phyloP scores from a whole-genome alignment of 306 rosid species.

The apple (Malus domestica) region ASM211411v1 NC_041793.1:2309501-2310000 shows the following conservation, averaged over 20 bases:
- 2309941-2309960: constrained; percentile 38
- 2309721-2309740: constrained; percentile 1
- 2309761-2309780: constrained; percentile 21
- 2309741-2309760: constrained; percentile 32
- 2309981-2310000: constrained; percentile 22
- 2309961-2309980: constrained; percentile 2
- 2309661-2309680: constrained; percentile 13
- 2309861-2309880: constrained; percentile 58
- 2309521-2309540: constrained; percentile 7
- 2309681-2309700: constrained; percentile 9
- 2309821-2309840: background rate
- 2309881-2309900: constrained; percentile 27
- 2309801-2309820: constrained; percentile 27
- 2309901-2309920: constrained; percentile 10
- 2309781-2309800: constrained; percentile 19
- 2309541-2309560: constrained; percentile 21
- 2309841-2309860: background rate
- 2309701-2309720: constrained; percentile 19
- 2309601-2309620: background rate
- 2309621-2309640: constrained; percentile 23
- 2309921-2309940: constrained; percentile 21
- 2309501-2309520: constrained; percentile 2
- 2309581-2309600: constrained; percentile 5
- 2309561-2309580: constrained; percentile 20
- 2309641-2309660: constrained; percentile 37